These are phyloP conservation scores for Chionographis japonica DNA, from an alignment of 106 monocot species.

Conservation along the genomic window DNA sequence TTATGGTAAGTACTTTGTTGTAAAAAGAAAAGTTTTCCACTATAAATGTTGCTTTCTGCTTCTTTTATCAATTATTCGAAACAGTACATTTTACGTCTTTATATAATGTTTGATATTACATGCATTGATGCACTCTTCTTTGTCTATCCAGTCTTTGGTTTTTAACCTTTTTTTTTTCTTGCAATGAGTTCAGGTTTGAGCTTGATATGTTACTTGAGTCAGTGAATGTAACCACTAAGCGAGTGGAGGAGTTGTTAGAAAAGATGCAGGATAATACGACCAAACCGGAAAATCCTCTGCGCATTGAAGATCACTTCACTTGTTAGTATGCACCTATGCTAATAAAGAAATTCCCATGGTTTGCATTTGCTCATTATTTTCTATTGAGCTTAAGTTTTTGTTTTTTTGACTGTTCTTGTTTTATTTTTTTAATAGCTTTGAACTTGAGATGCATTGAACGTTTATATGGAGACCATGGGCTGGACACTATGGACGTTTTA, in stretches of 20 bases:
- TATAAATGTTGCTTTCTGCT: too few relatives aligned
- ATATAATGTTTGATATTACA: too few relatives aligned
- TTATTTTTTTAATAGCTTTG: constrained; percentile 7
- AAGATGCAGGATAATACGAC: neutral
- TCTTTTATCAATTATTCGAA: too few relatives aligned
- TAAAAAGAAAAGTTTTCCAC: too few relatives aligned
- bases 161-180: too few relatives aligned
- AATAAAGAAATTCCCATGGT: neutral
- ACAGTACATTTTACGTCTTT: too few relatives aligned
- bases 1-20: too few relatives aligned
- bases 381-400: too few relatives aligned
- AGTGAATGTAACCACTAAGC: neutral
- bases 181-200: neutral
- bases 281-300: neutral
- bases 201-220: constrained; percentile 2
- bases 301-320: constrained; percentile 14
- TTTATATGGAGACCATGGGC: constrained; percentile 14
- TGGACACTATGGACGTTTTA: constrained; percentile 8
- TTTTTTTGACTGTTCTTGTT: neutral
- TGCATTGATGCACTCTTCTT: too few relatives aligned
- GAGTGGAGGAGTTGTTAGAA: constrained; percentile 12
- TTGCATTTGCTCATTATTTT: neutral
- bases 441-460: constrained; percentile 16
- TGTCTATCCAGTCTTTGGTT: too few relatives aligned
- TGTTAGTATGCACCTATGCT: neutral